Conservation (phyloP, 139 green algal genomes). For the Spirogloea muscicola region DNA sequence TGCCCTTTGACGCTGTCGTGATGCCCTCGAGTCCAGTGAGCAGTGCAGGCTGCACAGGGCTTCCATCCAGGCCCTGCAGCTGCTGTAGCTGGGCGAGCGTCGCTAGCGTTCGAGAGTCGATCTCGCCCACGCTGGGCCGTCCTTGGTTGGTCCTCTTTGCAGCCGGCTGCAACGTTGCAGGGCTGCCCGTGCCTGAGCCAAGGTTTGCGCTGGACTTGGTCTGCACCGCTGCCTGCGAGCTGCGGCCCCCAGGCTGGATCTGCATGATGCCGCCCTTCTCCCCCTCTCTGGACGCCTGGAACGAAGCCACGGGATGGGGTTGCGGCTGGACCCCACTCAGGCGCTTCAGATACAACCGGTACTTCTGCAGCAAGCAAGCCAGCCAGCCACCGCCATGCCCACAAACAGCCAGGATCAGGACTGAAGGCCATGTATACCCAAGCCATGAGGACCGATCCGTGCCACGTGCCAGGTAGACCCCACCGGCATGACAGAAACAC, state of each 20-base stretch:
- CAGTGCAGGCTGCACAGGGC: no score
- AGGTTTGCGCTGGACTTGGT: no score
- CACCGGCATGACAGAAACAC: not conserved
- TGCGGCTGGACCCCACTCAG: constrained; percentile 50
- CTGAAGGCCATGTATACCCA: not conserved
- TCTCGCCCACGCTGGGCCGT: no score
- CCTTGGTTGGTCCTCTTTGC: no score
- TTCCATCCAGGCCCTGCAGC: no score
- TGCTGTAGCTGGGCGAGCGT: constrained; percentile 27
- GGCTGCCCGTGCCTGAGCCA: no score
- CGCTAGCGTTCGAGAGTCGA: constrained; percentile 2
- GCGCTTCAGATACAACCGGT: constrained; percentile 87
- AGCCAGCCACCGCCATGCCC: not conserved
- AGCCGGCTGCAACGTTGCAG: no score
- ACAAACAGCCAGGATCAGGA: not conserved
- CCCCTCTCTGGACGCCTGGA: constrained; percentile 26
- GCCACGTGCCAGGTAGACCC: not conserved
- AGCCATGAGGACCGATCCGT: not conserved
- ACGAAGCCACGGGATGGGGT: constrained; percentile 33
- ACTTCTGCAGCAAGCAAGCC: constrained; percentile 71
- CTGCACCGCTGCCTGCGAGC: not conserved
- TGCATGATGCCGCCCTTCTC: constrained; percentile 26
- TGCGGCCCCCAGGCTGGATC: not conserved
- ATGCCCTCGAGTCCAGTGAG: no score
- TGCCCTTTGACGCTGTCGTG: no score